Percentiles rank a stretch among this genome's conserved stretches.
Evolutionary conservation across 352 stramenopile species (phyloP).

Genomic region (Phytophthora ramorum): DNA sequence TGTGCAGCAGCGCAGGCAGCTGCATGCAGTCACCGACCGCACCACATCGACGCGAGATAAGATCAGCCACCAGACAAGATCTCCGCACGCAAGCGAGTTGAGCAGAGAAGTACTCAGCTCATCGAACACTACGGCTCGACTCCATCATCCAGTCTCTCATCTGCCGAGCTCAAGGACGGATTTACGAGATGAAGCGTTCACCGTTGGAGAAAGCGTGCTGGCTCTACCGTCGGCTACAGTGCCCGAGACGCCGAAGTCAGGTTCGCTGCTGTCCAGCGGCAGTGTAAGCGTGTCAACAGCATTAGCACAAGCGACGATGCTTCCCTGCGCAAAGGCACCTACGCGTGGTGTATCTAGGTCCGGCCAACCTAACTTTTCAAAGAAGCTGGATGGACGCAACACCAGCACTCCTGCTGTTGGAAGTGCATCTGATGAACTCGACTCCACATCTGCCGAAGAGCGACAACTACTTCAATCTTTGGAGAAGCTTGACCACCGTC

Average conservation of each 20-base stretch:
- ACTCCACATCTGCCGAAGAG: constrained; percentile 53
- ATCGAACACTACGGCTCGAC: not conserved
- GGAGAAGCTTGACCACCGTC: constrained; percentile 53
- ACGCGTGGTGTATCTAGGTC: not conserved
- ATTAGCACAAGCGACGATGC: not conserved
- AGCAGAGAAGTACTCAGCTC: not conserved
- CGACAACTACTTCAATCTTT: constrained; percentile 56
- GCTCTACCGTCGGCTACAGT: not conserved
- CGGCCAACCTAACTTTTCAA: no score
- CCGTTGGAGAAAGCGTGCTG: not conserved
- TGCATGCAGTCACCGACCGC: constrained; percentile 30
- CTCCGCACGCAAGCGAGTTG: not conserved
- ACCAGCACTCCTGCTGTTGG: not conserved
- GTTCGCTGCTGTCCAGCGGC: not conserved
- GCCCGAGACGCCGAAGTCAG: not conserved
- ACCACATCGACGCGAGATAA: not conserved
- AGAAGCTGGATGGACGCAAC: no score
- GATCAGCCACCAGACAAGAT: not conserved
- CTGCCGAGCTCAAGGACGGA: not conserved
- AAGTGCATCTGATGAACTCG: constrained; percentile 34
- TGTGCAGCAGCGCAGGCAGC: constrained; percentile 50
- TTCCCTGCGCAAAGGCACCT: not conserved
- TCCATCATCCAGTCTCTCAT: not conserved
- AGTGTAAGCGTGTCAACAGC: not conserved
- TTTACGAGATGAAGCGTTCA: not conserved